Evolutionary conservation across 164 flowering plant species (phyloP), one percentile per base, ranked within the genome.

Genomic region (Euptelea pleiosperma): DNA sequence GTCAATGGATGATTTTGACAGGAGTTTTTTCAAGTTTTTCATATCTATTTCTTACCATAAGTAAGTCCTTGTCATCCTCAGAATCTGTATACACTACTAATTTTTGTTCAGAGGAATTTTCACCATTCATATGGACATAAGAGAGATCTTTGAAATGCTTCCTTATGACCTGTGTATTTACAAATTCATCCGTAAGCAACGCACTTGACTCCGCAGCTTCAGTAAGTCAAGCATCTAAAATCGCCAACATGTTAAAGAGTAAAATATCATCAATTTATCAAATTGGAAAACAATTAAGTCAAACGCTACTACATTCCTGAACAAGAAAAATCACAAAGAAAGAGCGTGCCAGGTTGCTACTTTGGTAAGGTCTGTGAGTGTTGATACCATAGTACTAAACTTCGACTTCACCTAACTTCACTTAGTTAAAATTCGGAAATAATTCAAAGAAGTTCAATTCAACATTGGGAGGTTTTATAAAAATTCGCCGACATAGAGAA

Each of bases 71-170:
- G 62, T 87, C 94, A 37, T 59, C 62, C 53, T 73, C 71, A 24
- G 90, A 83, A 40, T 86, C 89, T 49, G 80, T 78, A 68, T 82
- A 86, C 55, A 90, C 94, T 10, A 90, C 64, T 11, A 82, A 53
- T 24, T 72, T 81, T 51, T 79, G 79, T 26, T 62, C 43, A 25
- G 46, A 54, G 15, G 79, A 73, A 71, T 58, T 59, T 63, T 81
- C 80, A 66, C 65, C 77, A 61, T 49, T 55, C 21, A 41, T 60
- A 56, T 68, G 71, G 28, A 93, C 74, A 75, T 67, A 87, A 61
- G 61, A 65, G 61, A 93, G 86, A 69, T 90, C 96, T 59, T 74
- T 57, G 63, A 86, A 92, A 64, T 89, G 81, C 65, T 84, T 83
- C 34, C 52, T 66, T 16, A 64, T 65, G 9, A 84, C 86, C 97